phyloP scores from a whole-genome alignment of 352 stramenopile genomes.

The Globisporangium nunn region DNA sequence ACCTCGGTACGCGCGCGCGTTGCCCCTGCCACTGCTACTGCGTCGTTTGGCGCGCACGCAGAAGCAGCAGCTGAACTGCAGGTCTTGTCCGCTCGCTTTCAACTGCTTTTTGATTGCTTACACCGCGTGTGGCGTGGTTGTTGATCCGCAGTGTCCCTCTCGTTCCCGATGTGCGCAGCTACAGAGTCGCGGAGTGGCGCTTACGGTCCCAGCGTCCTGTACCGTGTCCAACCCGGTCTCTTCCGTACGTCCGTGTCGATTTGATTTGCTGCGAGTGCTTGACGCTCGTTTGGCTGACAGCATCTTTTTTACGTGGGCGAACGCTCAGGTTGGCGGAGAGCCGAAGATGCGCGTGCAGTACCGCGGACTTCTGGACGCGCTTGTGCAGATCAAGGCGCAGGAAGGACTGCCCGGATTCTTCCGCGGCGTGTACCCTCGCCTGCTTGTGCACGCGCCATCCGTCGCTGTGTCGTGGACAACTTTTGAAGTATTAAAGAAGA shows the following conservation, averaged over 20 bases:
- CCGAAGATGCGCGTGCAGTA: constrained; percentile 68
- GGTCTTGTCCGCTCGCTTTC: constrained; percentile 32
- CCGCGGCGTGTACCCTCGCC: constrained; percentile 88
- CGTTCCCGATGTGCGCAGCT: constrained; percentile 68
- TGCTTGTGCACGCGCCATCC: constrained; percentile 94
- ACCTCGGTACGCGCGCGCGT: constrained; percentile 38
- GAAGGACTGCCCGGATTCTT: constrained; percentile 95
- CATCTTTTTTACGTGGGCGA: not conserved
- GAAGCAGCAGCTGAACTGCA: constrained; percentile 32
- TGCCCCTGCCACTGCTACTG: constrained; percentile 12
- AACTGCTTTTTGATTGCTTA: constrained; percentile 12
- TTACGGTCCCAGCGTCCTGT: constrained; percentile 58
- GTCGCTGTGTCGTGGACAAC: constrained; percentile 99
- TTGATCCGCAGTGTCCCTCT: constrained; percentile 63
- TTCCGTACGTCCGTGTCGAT: constrained; percentile 19
- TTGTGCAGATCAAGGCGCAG: constrained; percentile 86
- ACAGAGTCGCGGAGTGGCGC: constrained; percentile 47
- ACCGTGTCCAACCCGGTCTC: constrained; percentile 32
- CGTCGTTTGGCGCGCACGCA: constrained; percentile 16
- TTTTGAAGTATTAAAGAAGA: constrained; percentile 96
- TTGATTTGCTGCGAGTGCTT: not conserved
- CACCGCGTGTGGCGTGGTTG: constrained; percentile 11
- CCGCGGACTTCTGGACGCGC: constrained; percentile 58
- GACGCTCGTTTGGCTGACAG: not conserved
- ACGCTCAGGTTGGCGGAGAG: constrained; percentile 21